Base-by-base conservation (phyloP, 768 basidiomycete species). In the Podaxis sp. region DNA sequence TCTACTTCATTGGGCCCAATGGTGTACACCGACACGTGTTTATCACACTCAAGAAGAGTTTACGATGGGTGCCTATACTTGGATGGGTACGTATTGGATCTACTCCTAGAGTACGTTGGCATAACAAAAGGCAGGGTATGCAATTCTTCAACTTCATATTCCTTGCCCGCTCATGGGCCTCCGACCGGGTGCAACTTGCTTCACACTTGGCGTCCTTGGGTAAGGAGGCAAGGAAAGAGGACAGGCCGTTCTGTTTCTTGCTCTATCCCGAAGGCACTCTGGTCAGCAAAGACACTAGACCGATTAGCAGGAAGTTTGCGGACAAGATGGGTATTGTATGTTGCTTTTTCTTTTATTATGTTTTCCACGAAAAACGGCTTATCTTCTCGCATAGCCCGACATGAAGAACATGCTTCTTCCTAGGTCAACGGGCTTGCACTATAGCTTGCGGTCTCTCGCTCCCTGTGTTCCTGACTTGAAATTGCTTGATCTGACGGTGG, bases 261-360 rank as follows among this genome's bases (percentile, higher is more conserved):
- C 81, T 98, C 52, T 99, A 96, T 73, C 97, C 97, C 0, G 97
- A 99, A 73, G 97, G 97, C 33, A 98, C 96, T 3, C 87, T 99
- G 28, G 90, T 96, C 13, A 95, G 93, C 73, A 82, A 85, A 65
- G 80, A 95, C 65, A 99, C 96, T 3, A 76, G 93, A 52, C 94
- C 93, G 0, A 80, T 90, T 67, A 95, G 92, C 74, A 87, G 85
- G 76, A 89, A 88, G 69, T 99, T 87, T 71, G 95, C 96, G 4
- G 88, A 94, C 62, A 95, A 92, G 76, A 84, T 87, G 69, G 92
- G 90, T 5, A 87, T 96, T 62, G 95, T 96, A 70, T 77, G 95
- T 84, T n/a, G 52, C 56, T 33, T 33, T 33, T 33, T 33, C 48
- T 19, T 19, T 55, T 36, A 42, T 40, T 51, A 39, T 49, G 22